Evolutionary conservation across 768 basidiomycete genomes (phyloP).

Genomic region (Termitomyces sp.): DNA sequence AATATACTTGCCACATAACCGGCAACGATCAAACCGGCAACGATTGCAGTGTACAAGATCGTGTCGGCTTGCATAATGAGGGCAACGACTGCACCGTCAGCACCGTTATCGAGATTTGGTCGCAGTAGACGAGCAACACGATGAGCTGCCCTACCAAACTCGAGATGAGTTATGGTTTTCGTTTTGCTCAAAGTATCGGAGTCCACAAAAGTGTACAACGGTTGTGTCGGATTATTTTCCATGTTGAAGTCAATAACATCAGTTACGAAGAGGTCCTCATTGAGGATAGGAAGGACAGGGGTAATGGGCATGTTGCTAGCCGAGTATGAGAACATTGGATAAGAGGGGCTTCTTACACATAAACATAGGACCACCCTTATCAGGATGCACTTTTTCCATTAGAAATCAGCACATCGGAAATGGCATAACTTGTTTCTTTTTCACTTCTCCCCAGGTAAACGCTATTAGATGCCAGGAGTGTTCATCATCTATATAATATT

Average conservation of each 20-base stretch:
- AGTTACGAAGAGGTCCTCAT: slow-evolving; percentile 2
- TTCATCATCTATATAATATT: no score
- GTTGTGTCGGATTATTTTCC: slow-evolving; percentile 5
- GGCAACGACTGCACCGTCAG: slow-evolving; percentile 25
- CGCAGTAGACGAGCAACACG: slow-evolving; percentile 27
- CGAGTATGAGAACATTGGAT: not conserved
- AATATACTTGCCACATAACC: slow-evolving; percentile 20
- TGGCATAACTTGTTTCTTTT: no score
- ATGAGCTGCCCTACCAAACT: slow-evolving; percentile 27
- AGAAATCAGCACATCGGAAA: no score
- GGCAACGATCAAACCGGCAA: slow-evolving; percentile 24
- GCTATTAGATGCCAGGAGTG: no score
- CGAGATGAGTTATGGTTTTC: slow-evolving; percentile 28
- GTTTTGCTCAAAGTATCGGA: not conserved
- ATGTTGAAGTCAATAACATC: slow-evolving; percentile 11
- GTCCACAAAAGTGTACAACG: slow-evolving; percentile 4
- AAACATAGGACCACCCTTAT: no score
- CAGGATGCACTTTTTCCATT: no score
- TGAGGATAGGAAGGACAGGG: slow-evolving; percentile 1
- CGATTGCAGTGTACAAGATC: slow-evolving; percentile 30
- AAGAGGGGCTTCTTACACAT: not conserved
- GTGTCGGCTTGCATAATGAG: slow-evolving; percentile 21
- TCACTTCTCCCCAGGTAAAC: no score
- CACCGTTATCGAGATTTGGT: slow-evolving; percentile 22
- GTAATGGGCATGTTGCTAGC: not conserved